Conservation (phyloP, 2,329 filamentous ascomycete species). For the Pseudogymnoascus sp. region DNA sequence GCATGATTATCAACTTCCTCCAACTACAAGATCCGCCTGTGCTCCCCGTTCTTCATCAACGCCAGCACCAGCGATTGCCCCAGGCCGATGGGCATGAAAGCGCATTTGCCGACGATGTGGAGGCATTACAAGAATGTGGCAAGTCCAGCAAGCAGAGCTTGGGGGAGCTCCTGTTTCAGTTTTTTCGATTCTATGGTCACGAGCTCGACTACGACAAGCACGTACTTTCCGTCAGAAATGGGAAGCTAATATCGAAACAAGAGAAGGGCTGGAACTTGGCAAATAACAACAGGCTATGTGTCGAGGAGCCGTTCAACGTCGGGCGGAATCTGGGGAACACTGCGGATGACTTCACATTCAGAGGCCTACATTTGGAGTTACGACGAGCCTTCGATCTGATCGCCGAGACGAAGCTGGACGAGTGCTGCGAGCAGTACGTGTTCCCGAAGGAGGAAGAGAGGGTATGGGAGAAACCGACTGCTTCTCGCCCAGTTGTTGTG, state of each 20-base stretch:
- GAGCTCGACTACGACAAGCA: conserved; percentile 83
- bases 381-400: conserved; percentile 80
- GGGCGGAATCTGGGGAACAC: conserved; percentile 89
- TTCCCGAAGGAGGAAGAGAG: conserved; percentile 72
- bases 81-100: conserved; percentile 58
- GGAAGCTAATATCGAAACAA: conserved; percentile 67
- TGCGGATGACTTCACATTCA: conserved; percentile 88
- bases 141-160: conserved; percentile 70
- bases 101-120: conserved; percentile 79
- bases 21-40: conserved; percentile 80
- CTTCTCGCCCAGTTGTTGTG: conserved; percentile 46
- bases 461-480: conserved; percentile 47
- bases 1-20: conserved; percentile 92
- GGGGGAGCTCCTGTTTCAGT: conserved; percentile 84
- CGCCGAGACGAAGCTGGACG: conserved; percentile 66
- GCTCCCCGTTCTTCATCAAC: conserved; percentile 75
- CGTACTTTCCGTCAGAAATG: conserved; percentile 77
- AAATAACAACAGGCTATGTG: conserved; percentile 76
- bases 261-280: conserved; percentile 83
- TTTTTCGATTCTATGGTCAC: conserved; percentile 91
- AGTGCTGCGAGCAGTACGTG: conserved; percentile 80
- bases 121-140: conserved; percentile 66
- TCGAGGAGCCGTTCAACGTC: conserved; percentile 94
- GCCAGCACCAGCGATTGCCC: conserved; percentile 51
- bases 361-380: conserved; percentile 82